Evolutionary conservation across 108 stramenopile species (phyloP).

Genomic region (Skeletonema tropicum): DNA sequence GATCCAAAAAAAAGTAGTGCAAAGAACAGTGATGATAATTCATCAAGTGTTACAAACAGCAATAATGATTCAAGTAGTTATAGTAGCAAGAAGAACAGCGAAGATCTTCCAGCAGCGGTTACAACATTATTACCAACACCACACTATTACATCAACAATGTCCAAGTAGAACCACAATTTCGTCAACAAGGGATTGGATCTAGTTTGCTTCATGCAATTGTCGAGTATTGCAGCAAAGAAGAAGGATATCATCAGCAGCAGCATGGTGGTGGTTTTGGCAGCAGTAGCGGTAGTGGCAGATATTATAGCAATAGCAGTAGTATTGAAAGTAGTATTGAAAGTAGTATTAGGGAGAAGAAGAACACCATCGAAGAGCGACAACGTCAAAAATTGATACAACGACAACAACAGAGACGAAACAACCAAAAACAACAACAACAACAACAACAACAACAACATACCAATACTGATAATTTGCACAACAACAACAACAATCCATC

Average conservation of each 20-base stretch:
- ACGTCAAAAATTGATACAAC: background rate
- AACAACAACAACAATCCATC: background rate
- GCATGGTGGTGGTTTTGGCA: background rate
- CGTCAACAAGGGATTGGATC: constrained; percentile 25
- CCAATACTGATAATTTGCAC: background rate
- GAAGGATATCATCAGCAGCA: background rate
- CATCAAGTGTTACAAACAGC: background rate
- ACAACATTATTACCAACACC: constrained; percentile 22
- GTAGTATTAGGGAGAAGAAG: background rate
- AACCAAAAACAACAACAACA: background rate
- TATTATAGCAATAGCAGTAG: no score
- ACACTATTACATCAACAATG: constrained; percentile 33
- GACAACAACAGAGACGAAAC: background rate
- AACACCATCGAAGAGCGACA: background rate
- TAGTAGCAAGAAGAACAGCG: background rate
- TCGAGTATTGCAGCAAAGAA: constrained; percentile 9
- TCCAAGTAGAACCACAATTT: constrained; percentile 22
- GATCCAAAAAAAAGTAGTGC: background rate
- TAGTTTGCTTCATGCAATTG: constrained; percentile 24
- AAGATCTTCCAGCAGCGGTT: background rate
- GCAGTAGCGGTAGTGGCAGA: background rate
- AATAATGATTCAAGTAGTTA: background rate
- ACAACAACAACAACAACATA: background rate
- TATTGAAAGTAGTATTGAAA: background rate
- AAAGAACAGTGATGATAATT: no score